Conservation (phyloP, 768 basidiomycete species). For the Leccinum rimulosum region DNA sequence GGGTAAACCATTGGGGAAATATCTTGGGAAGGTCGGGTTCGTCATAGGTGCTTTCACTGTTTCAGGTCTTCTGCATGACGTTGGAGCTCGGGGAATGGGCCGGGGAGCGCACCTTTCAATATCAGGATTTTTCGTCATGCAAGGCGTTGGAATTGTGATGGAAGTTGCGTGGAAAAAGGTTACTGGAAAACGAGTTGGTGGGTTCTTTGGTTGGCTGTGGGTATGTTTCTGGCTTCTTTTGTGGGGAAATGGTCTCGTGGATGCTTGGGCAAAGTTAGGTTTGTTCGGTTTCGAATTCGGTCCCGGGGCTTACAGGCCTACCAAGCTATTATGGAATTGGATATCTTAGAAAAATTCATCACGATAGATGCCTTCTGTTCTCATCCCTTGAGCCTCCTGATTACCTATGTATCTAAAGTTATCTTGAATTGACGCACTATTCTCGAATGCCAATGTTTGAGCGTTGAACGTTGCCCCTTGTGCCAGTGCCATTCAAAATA, state of each 20-base stretch:
- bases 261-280: conserved; percentile 36
- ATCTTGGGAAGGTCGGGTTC: conserved; percentile 47
- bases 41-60: conserved; percentile 58
- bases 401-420: too few species aligned
- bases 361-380: background rate
- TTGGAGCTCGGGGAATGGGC: conserved; percentile 58
- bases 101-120: conserved; percentile 38
- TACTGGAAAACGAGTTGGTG: conserved; percentile 47
- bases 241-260: conserved; percentile 49
- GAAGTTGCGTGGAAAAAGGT: conserved; percentile 46
- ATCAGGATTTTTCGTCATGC: conserved; percentile 55
- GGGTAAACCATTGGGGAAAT: conserved; percentile 37
- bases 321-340: conserved; percentile 14
- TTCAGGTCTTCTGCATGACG: conserved; percentile 60
- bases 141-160: conserved; percentile 49
- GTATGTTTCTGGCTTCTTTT: conserved; percentile 42
- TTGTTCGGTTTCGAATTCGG: conserved; percentile 15
- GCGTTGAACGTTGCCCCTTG: too few species aligned
- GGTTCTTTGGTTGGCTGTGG: conserved; percentile 54
- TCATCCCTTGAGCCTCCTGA: too few species aligned
- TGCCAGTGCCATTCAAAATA: too few species aligned
- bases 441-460: too few species aligned
- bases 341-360: background rate
- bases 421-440: too few species aligned
- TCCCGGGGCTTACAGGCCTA: conserved; percentile 20